phyloP scores from a whole-genome alignment of 768 basidiomycete genomes.

The Mycena galopus region DNA sequence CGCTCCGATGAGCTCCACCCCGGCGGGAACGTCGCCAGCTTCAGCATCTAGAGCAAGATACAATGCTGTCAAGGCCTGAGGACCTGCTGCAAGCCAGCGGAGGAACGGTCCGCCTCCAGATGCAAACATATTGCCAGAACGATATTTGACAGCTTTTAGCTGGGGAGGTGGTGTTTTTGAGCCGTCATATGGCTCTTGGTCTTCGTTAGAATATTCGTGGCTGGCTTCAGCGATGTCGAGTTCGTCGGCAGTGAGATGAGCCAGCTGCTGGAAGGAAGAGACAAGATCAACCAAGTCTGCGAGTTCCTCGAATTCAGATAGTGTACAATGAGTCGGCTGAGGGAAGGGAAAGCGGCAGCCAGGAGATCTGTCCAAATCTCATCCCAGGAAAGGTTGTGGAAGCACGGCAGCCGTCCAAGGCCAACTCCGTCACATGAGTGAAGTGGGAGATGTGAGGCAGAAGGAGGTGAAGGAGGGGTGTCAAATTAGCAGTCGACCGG shows the following conservation, averaged over 20 bases:
- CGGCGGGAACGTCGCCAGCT: slow-evolving; percentile 28
- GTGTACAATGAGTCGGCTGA: slow-evolving; percentile 16
- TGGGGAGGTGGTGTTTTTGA: slow-evolving; percentile 19
- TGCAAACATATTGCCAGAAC: slow-evolving; percentile 19
- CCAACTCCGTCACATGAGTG: slow-evolving; percentile 23
- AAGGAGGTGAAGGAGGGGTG: slow-evolving; percentile 25
- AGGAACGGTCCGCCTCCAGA: slow-evolving; percentile 32
- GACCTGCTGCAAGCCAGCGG: slow-evolving; percentile 26
- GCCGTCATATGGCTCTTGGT: slow-evolving; percentile 29
- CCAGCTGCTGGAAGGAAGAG: slow-evolving; percentile 24
- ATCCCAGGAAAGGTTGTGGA: slow-evolving; percentile 22
- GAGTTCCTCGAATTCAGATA: slow-evolving; percentile 26
- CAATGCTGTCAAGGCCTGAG: slow-evolving; percentile 22
- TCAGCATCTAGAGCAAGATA: slow-evolving; percentile 28
- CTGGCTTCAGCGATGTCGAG: slow-evolving; percentile 30
- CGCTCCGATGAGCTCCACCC: slow-evolving; percentile 29
- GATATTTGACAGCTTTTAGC: slow-evolving; percentile 14
- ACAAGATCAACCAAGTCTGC: slow-evolving; percentile 34
- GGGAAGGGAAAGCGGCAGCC: slow-evolving; percentile 17
- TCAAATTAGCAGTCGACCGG: slow-evolving; percentile 1
- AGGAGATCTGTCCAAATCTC: slow-evolving; percentile 30
- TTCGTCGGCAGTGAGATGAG: slow-evolving; percentile 23
- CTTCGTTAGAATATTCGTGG: slow-evolving; percentile 27
- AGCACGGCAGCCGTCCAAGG: slow-evolving; percentile 28
- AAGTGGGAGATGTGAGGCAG: slow-evolving; percentile 33